Base-by-base conservation (phyloP, 352 stramenopile genomes). In the Aphanomyces cochlioides region DNA sequence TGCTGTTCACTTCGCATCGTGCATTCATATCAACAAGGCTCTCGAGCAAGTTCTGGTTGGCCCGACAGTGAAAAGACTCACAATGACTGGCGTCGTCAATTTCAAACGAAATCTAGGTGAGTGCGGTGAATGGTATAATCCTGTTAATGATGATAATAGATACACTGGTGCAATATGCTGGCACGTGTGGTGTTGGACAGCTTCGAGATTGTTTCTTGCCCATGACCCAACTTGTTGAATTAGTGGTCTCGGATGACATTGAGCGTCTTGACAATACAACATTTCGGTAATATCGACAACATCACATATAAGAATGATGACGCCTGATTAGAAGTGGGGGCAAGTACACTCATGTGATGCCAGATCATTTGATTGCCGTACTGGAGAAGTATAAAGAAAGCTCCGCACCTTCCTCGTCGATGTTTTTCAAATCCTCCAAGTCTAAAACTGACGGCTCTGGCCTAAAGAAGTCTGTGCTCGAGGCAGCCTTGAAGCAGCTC, bases 21-120 rank as follows among this genome's bases (percentile, higher is more conserved):
- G 81, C 47, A 89, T 86, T 56, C 85, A 91, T 57, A 89, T 93
- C 37, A 85, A 78, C 69, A 90, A 90, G 66, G 86, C 80, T 3
- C 73, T 93, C 17, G 83, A 92, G 68, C 82, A 89, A 40, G 80
- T 91, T 38, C 47, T 93, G 15, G 83, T 76, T 36, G 85, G 85
- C 6, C 54, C 77, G 5, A 76, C 74, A 7, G 79, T 93, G 13
- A 88, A 88, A 60, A 89, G 88, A 60, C 57, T 91, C 15, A 93
- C 81, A 50, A 83, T 84, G 75, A 81, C 85, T 15, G 85, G 81
- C 1, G 77, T 93, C 43, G 76, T 82, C 48, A 91, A 88, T 60
- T 89, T 93, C 63, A 91, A 92, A 71, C 77, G 84, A 36, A 92
- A 90, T 61, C 58, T 93, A 39, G 50, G 56, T 66, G 37, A 10